A percentile compares a stretch with the other conserved stretches of the same genome.
phyloP scores from a whole-genome alignment of 78 protist species.

The Guillardia theta region DNA sequence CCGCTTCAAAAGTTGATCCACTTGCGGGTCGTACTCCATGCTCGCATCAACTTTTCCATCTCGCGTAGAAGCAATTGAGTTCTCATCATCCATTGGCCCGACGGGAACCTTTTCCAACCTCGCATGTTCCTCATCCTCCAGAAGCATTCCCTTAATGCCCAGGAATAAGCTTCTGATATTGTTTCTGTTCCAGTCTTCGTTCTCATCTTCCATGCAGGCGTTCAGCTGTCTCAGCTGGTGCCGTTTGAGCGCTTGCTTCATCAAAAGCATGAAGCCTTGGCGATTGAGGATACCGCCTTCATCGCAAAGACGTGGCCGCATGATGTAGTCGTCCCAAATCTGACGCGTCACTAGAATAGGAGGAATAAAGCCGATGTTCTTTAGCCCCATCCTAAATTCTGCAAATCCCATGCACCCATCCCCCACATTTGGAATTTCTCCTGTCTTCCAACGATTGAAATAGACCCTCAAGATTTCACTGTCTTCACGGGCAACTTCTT shows the following conservation, averaged over 20 bases:
- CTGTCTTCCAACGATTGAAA: too few species aligned
- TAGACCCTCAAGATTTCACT: not conserved
- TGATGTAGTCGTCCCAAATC: not conserved
- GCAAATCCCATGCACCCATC: not conserved
- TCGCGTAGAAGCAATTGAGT: too few species aligned
- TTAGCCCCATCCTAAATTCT: not conserved
- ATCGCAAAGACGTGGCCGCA: not conserved
- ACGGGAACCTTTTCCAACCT: not conserved
- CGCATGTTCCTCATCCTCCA: not conserved
- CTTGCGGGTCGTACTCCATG: not conserved
- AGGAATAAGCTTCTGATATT: too few species aligned
- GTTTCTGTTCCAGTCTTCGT: too few species aligned
- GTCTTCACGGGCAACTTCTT: not conserved
- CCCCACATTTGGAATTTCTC: too few species aligned
- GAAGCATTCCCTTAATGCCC: not conserved
- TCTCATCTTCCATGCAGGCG: not conserved
- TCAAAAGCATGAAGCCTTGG: not conserved
- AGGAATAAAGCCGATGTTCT: not conserved
- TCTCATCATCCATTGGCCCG: not conserved
- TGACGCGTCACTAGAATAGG: not conserved
- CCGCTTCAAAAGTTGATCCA: not conserved
- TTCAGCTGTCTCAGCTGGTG: not conserved
- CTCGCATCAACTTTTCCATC: not conserved
- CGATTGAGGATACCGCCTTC: not conserved
- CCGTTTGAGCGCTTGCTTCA: not conserved